Conservation (phyloP, 345 rosid species). For the Ceriops zippeliana region DNA sequence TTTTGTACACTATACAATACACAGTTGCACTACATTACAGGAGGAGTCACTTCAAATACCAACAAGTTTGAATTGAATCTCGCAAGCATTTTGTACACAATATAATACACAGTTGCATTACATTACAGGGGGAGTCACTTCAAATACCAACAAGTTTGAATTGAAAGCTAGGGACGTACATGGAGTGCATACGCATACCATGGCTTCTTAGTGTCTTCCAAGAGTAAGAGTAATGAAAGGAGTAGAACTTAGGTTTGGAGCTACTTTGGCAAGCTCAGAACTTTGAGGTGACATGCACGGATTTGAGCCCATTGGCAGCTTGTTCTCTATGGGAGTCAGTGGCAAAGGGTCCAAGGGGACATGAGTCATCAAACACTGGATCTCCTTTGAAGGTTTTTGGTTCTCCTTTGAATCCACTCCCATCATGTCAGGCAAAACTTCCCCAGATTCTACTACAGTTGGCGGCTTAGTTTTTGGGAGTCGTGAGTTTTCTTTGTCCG, state of each 20-base stretch:
- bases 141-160: conserved; percentile 4
- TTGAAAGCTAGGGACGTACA: not conserved
- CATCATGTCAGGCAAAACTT: conserved; percentile 8
- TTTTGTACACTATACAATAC: not conserved
- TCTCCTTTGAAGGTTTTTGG: conserved; percentile 31
- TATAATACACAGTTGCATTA: conserved; percentile 1
- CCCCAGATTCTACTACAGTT: conserved; percentile 11
- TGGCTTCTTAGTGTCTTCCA: conserved; percentile 28
- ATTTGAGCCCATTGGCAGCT: conserved; percentile 37
- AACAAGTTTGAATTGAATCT: not conserved
- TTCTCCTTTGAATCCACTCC: conserved; percentile 48
- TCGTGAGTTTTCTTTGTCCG: conserved; percentile 18
- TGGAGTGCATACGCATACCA: conserved; percentile 14
- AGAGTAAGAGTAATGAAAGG: conserved; percentile 50
- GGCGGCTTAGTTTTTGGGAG: not conserved
- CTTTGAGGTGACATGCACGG: not conserved
- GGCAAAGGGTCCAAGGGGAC: conserved; percentile 43
- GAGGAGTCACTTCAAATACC: not conserved
- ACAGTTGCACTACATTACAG: conserved; percentile 1
- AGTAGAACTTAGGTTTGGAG: conserved; percentile 50
- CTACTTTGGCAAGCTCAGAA: conserved; percentile 24
- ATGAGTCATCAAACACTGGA: conserved; percentile 24
- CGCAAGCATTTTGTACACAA: too few species aligned
- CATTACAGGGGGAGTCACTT: not conserved
- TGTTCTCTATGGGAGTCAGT: conserved; percentile 58